phyloP scores from a whole-genome alignment of 495 filamentous ascomycete species.

The Hypoxylon fragiforme region DNA sequence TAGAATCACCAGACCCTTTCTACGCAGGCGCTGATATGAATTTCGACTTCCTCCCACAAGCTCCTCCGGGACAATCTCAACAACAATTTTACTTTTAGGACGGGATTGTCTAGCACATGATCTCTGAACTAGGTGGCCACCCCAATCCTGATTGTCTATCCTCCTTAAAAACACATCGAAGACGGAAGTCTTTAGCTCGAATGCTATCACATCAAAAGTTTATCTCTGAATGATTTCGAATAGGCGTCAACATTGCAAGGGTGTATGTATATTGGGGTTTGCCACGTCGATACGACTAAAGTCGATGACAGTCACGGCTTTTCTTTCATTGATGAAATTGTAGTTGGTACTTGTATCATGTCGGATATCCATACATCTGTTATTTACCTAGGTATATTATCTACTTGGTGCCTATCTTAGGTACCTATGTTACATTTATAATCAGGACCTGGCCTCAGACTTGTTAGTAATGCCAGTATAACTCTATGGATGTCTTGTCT shows the following conservation, averaged over 20 bases:
- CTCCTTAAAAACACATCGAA: too few species aligned
- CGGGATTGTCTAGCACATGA: slow-evolving; percentile 3
- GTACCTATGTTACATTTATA: too few species aligned
- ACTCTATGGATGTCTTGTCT: too few species aligned
- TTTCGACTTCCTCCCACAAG: slow-evolving; percentile 55
- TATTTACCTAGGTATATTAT: slow-evolving; percentile 4
- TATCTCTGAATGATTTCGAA: not conserved
- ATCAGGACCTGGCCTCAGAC: too few species aligned
- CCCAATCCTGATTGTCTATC: too few species aligned
- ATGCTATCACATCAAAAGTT: slow-evolving; percentile 14
- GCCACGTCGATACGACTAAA: not conserved
- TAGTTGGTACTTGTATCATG: too few species aligned
- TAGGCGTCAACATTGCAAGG: slow-evolving; percentile 4
- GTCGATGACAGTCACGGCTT: too few species aligned
- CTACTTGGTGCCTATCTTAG: too few species aligned
- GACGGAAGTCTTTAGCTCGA: slow-evolving; percentile 3
- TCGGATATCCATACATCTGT: slow-evolving; percentile 18
- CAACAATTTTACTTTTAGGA: slow-evolving; percentile 54
- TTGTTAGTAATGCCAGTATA: too few species aligned
- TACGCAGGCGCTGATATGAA: slow-evolving; percentile 54
- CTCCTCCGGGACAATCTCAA: slow-evolving; percentile 52
- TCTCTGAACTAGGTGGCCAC: too few species aligned
- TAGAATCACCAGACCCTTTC: slow-evolving; percentile 55
- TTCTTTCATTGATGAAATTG: not conserved
- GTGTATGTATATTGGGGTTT: slow-evolving; percentile 23